Percentiles rank a stretch among this genome's conserved stretches.
Conservation (phyloP, 2,329 filamentous ascomycete species). For the Calonectria pteridis region DNA sequence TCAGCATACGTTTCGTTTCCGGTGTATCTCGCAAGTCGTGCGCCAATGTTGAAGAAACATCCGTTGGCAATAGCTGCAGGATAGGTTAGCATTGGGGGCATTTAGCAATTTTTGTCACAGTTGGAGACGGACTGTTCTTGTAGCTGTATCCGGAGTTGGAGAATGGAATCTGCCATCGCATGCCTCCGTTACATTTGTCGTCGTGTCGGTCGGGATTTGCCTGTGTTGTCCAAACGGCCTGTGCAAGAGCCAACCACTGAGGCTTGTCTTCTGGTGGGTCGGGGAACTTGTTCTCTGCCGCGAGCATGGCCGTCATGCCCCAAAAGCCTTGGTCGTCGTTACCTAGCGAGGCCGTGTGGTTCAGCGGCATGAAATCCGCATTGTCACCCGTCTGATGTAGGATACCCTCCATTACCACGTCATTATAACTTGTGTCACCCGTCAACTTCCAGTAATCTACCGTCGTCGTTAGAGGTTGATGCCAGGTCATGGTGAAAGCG, state of each 20-base stretch:
- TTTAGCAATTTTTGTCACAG: neutral
- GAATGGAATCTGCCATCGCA: constrained; percentile 83
- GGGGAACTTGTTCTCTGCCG: constrained; percentile 74
- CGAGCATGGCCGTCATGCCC: constrained; percentile 76
- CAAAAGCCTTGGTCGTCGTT: constrained; percentile 81
- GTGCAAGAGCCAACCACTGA: constrained; percentile 74
- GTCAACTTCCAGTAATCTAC: constrained; percentile 76
- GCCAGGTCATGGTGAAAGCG: neutral
- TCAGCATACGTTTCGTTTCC: constrained; percentile 73
- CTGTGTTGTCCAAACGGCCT: constrained; percentile 77
- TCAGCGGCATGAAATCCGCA: constrained; percentile 70
- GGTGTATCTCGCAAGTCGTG: constrained; percentile 79
- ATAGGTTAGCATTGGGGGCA: constrained; percentile 1
- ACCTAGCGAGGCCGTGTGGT: constrained; percentile 70
- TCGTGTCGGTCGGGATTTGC: constrained; percentile 73
- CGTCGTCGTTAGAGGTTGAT: neutral
- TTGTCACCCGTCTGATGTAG: constrained; percentile 68
- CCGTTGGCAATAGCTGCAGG: constrained; percentile 68
- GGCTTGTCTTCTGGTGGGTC: constrained; percentile 66
- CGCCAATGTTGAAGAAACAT: constrained; percentile 73
- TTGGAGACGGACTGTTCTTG: constrained; percentile 68
- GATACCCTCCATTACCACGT: constrained; percentile 67
- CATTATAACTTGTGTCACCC: constrained; percentile 73
- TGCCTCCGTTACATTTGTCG: constrained; percentile 73
- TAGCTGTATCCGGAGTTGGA: constrained; percentile 83